phyloP scores from a whole-genome alignment of 1,139 yeast genomes.

The Scheffersomyces illinoinensis region DNA sequence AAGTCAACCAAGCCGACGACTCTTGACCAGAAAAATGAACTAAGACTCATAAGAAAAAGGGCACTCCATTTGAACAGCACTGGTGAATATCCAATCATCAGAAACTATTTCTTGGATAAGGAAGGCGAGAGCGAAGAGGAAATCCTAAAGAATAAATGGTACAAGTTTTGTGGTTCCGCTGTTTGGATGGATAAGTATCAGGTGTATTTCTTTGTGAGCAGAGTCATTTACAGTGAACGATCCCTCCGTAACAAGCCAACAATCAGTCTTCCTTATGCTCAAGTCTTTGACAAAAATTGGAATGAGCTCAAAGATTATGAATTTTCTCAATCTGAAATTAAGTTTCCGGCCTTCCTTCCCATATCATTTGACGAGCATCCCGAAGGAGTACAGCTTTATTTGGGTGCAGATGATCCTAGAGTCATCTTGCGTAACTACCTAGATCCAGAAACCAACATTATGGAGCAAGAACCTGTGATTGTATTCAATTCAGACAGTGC shows the following conservation, averaged over 20 bases:
- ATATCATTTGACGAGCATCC: constrained; percentile 11
- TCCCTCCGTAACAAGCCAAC: constrained; percentile 13
- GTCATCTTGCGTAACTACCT: constrained; percentile 8
- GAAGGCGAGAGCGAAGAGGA: constrained; percentile 8
- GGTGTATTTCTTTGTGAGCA: constrained; percentile 16
- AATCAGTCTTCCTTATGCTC: constrained; percentile 14
- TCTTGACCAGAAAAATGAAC: not conserved
- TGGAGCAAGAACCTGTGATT: constrained; percentile 13
- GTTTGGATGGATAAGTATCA: constrained; percentile 17
- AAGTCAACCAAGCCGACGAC: constrained; percentile 1
- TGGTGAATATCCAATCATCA: not conserved
- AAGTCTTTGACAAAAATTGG: constrained; percentile 17
- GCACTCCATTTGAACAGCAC: not conserved
- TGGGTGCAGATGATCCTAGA: constrained; percentile 16
- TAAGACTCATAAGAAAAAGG: not conserved
- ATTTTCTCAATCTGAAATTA: constrained; percentile 2
- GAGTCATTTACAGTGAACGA: constrained; percentile 12
- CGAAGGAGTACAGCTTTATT: constrained; percentile 5
- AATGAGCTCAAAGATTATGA: constrained; percentile 10
- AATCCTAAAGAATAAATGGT: constrained; percentile 13
- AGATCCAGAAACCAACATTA: constrained; percentile 1
- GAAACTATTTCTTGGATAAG: constrained; percentile 6
- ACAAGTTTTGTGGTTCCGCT: constrained; percentile 16
- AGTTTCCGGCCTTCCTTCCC: constrained; percentile 9
- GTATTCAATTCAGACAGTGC: constrained; percentile 13